These are phyloP conservation scores for Aspergillus indologenus DNA, from an alignment of 495 filamentous ascomycete species.

Conservation along the genomic window DNA sequence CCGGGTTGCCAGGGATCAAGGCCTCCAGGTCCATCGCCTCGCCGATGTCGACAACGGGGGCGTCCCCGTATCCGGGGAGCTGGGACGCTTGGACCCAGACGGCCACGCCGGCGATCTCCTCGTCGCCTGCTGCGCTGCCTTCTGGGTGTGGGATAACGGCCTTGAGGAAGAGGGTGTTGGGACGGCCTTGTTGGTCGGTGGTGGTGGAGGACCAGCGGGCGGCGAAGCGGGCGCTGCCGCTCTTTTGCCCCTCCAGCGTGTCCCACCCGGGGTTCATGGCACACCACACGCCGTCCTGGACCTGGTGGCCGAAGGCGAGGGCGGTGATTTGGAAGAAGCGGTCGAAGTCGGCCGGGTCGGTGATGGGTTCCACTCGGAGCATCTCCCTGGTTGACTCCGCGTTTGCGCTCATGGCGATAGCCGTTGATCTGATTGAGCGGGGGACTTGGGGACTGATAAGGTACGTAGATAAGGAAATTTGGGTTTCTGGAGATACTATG, in stretches of 20 bases:
- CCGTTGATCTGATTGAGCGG: not conserved
- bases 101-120: constrained; percentile 36
- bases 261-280: constrained; percentile 44
- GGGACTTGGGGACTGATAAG: not conserved
- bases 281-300: constrained; percentile 40
- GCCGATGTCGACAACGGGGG: constrained; percentile 22
- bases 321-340: constrained; percentile 15
- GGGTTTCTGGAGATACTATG: too few species aligned
- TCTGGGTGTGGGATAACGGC: constrained; percentile 31
- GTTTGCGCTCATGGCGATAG: not conserved
- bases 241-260: constrained; percentile 28
- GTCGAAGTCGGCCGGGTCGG: not conserved
- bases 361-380: constrained; percentile 10
- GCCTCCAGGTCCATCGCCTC: constrained; percentile 22
- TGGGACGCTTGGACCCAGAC: constrained; percentile 36
- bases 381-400: not conserved
- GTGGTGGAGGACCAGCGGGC: constrained; percentile 29
- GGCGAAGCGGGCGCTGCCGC: constrained; percentile 26
- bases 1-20: constrained; percentile 35
- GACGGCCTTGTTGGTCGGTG: constrained; percentile 30
- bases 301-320: constrained; percentile 39
- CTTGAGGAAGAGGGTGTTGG: constrained; percentile 44
- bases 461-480: too few species aligned
- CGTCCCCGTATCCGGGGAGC: constrained; percentile 37
- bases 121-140: constrained; percentile 6